Base-by-base conservation (phyloP, 2,329 filamentous ascomycete species). In the Drechslerella coelobrocha region DNA sequence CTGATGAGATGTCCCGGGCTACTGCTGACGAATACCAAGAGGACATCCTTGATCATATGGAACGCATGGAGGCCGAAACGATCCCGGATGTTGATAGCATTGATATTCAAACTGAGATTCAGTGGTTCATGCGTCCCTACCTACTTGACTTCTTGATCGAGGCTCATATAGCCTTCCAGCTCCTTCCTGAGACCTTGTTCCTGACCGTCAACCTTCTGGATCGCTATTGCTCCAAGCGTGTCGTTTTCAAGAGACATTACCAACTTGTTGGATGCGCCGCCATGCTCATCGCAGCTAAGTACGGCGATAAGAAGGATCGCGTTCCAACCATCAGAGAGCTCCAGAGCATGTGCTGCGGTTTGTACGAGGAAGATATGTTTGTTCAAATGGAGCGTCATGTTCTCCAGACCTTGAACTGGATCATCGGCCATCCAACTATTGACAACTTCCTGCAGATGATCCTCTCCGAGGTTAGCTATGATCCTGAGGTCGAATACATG, bases 311-410 rank as follows among this genome's bases (percentile, higher is more conserved):
- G 83, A 99, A 99, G 83, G 94, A 99, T 78, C 88, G 92, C 55
- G 94, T 99, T n/a, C 94, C 94, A 2, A 94, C 95, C 74, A 95
- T 99, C 78, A 88, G 91, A 78, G 94, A 99, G 79, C 84, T 99
- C 74, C 96, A 96, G 84, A 95, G 93, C 75, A 97, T 99, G 94
- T 99, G 94, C 85, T 97, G 94, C 81, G 92, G 90, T 37, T 85
- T 97, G 39, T 99, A 99, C 81, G 94, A 99, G 77, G 92, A 96
- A 53, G 93, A 96, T 81, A 99, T 99, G 94, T 99, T 99, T 82
- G 93, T 92, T 9, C 94, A 99, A 81, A 99, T 99, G 94, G 94
- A 99, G 82, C 97, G 95, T 92, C 94, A 99, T 79, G 93, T 99
- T 37, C 85, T 99, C 76, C 95, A 97, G 81, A 99, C 94, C 1